Evolutionary conservation across 768 basidiomycete genomes (phyloP), one percentile per base, ranked within the genome.

Genomic region (Mycena rebaudengoi): DNA sequence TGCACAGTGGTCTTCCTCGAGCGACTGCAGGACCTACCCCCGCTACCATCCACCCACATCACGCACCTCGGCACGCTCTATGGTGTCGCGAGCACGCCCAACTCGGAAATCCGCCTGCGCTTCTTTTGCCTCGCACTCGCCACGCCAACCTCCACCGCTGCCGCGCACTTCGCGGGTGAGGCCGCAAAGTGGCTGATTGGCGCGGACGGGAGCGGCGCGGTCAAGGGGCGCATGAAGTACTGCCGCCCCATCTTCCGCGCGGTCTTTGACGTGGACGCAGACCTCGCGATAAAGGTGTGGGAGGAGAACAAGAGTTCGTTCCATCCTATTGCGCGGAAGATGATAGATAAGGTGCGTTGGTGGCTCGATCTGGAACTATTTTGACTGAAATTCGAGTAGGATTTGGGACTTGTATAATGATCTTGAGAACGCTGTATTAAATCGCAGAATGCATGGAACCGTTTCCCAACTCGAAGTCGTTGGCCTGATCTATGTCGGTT

Each of bases 141-240:
- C 16, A 84, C 88, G 55, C 75, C 85, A 1, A 28, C 70, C 0
- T 82, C 86, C 0, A 60, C 71, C n/a, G 81, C 81, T 1, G 88
- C 90, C 4, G 73, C 76, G 37, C 70, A 72, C n/a, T 86, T 85
- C 65, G 88, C 86, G 8, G 60, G 62, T 0, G 78, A 84, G 21
- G 91, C 89, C 0, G 85, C 81, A 0, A 79, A 84, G 26, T 94
- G 92, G 92, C 85, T 93, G 21, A 83, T 88, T 14, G 92, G 89
- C 2, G 77, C 79, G 40, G 88, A 88, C 66, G 87, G 80, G 25
- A 83, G 82, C 25, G 88, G 85, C 1, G 76, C 85, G 26, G 78
- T 94, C 58, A 90, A 91, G 69, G 92, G 92, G 12, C 82, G 92
- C 32, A 94, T 94, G 92, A 94, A 94, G 73, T 93, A 93, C 78